These are phyloP conservation scores for Neurospora sp. DNA, from an alignment of 495 filamentous ascomycete species.

Conservation along the genomic window DNA sequence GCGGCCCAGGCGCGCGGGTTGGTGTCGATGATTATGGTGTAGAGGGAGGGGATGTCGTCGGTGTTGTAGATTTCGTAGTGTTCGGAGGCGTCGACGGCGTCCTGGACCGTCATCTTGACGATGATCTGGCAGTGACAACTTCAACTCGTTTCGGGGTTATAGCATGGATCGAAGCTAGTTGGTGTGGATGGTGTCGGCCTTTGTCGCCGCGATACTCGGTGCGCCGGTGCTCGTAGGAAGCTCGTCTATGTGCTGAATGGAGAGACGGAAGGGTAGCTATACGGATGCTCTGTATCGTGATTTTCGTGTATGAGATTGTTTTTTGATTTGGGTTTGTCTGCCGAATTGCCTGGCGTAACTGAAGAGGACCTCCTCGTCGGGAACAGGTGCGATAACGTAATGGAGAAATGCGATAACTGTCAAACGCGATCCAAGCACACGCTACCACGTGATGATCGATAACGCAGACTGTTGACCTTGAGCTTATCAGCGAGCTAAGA, in stretches of 20 bases:
- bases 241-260: neutral
- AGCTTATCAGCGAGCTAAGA: neutral
- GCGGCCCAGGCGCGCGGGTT: conserved; percentile 91
- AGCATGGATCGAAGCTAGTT: neutral
- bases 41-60: conserved; percentile 70
- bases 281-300: neutral
- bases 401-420: neutral
- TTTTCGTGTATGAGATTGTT: neutral
- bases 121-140: neutral
- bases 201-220: neutral
- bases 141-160: neutral
- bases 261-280: neutral
- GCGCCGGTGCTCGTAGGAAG: neutral
- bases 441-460: neutral
- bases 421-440: neutral
- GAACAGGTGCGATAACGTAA: neutral
- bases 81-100: conserved; percentile 87
- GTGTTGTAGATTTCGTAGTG: conserved; percentile 58
- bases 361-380: neutral
- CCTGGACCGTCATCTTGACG: conserved; percentile 29
- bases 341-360: neutral
- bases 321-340: neutral
- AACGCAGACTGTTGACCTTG: neutral
- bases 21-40: conserved; percentile 88
- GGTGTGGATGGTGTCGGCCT: neutral